Conservation (phyloP, 139 green algal genomes). For the Closterium sp. region DNA sequence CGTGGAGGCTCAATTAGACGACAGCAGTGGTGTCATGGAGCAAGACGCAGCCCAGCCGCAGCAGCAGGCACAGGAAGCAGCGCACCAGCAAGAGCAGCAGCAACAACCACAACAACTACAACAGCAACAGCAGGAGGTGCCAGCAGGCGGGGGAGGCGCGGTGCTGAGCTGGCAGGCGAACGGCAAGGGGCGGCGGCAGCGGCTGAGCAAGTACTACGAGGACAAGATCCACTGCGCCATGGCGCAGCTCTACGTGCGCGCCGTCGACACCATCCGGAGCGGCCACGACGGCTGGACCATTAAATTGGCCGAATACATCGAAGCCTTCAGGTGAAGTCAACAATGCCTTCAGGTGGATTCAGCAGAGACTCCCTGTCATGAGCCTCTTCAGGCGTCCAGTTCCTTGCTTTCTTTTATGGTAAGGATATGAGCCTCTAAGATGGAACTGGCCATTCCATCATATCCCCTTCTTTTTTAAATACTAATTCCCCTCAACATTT, state of each 20-base stretch:
- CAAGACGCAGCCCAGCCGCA: background rate
- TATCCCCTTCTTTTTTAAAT: too few relatives aligned
- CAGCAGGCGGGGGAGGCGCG: background rate
- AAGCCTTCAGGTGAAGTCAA: background rate
- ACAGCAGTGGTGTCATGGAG: background rate
- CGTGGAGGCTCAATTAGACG: background rate
- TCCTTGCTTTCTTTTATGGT: too few relatives aligned
- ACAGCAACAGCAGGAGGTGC: background rate
- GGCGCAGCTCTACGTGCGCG: background rate
- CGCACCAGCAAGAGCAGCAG: background rate
- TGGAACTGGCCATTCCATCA: too few relatives aligned
- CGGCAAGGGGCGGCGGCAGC: background rate
- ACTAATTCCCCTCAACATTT: too few relatives aligned
- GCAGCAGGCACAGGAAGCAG: background rate
- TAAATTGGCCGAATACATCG: background rate
- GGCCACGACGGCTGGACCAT: conserved; percentile 5
- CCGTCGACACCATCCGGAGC: background rate
- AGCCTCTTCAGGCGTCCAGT: too few relatives aligned
- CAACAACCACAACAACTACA: background rate
- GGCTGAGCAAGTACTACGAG: background rate
- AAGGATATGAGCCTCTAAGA: too few relatives aligned
- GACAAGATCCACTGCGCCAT: background rate
- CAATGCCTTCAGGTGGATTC: background rate
- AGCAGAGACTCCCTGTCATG: background rate
- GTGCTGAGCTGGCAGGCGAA: background rate